These are phyloP conservation scores for Coemansia sp. DNA, from an alignment of 192 early-diverging fungal species.

Conservation along the genomic window DNA sequence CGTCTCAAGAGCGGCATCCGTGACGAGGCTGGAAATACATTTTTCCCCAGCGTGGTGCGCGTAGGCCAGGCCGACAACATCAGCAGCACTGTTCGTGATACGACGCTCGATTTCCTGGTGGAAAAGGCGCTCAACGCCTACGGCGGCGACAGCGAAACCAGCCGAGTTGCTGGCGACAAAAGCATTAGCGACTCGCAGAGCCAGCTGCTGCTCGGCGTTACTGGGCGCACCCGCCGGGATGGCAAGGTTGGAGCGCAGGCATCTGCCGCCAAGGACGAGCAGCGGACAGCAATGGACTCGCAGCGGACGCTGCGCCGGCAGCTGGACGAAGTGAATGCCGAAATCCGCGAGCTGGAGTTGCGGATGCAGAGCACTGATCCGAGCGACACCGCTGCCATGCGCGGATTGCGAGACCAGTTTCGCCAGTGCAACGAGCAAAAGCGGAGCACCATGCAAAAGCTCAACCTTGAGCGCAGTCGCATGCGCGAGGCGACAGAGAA, in stretches of 20 bases:
- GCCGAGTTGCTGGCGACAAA: neutral
- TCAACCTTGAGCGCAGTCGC: slow-evolving; percentile 21
- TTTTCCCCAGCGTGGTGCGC: slow-evolving; percentile 72
- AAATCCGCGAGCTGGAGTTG: slow-evolving; percentile 14
- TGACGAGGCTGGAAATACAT: slow-evolving; percentile 47
- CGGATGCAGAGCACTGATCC: slow-evolving; percentile 18
- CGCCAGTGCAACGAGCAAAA: slow-evolving; percentile 9
- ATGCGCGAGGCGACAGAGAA: slow-evolving; percentile 41
- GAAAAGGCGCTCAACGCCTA: slow-evolving; percentile 56
- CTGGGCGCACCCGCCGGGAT: slow-evolving; percentile 10
- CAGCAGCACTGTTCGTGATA: slow-evolving; percentile 66
- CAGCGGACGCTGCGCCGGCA: slow-evolving; percentile 11
- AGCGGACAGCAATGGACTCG: slow-evolving; percentile 1
- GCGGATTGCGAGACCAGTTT: slow-evolving; percentile 14
- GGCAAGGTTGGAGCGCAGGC: slow-evolving; percentile 10
- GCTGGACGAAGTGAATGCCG: slow-evolving; percentile 21
- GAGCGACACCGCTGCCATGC: slow-evolving; percentile 11
- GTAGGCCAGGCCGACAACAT: slow-evolving; percentile 73
- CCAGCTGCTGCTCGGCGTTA: slow-evolving; percentile 18
- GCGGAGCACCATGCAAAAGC: slow-evolving; percentile 4
- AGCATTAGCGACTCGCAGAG: slow-evolving; percentile 23
- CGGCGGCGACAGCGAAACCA: neutral
- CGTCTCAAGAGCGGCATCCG: slow-evolving; percentile 75
- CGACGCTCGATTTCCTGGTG: slow-evolving; percentile 66
- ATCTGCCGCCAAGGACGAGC: slow-evolving; percentile 9